phyloP scores from a whole-genome alignment of 352 stramenopile species.

The Elongisporangium senticosum region DNA sequence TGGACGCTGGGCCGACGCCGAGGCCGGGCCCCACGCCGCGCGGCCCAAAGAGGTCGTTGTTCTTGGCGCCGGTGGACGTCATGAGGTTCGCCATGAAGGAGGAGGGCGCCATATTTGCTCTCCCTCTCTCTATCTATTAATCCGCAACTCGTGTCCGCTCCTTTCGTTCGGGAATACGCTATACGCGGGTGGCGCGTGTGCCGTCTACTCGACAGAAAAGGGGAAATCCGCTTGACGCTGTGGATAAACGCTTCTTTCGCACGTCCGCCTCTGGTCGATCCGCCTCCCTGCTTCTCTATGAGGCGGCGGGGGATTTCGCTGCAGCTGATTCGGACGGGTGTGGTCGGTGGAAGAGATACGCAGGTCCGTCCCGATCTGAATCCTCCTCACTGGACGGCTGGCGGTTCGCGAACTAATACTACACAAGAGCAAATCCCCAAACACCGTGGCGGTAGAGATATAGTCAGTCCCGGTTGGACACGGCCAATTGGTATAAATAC shows the following conservation, averaged over 20 bases:
- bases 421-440: neutral
- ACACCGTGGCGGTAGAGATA: neutral
- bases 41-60: conserved; percentile 11
- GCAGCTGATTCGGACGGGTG: neutral
- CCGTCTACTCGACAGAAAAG: neutral
- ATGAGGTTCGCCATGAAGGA: conserved; percentile 62
- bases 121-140: conserved; percentile 1
- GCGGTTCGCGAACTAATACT: neutral
- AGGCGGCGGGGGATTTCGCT: neutral
- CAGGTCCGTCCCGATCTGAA: neutral
- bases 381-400: neutral
- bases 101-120: conserved; percentile 39
- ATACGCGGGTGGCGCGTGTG: neutral
- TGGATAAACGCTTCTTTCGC: neutral
- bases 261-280: neutral
- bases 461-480: neutral
- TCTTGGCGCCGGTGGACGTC: conserved; percentile 11
- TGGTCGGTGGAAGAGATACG: neutral
- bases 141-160: neutral
- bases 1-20: conserved; percentile 1
- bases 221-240: neutral
- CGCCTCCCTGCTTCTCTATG: neutral
- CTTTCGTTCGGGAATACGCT: neutral
- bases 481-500: neutral
- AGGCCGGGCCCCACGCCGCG: neutral